Conservation (phyloP, 139 green algal genomes). For the Monoraphidium neglectum region DNA sequence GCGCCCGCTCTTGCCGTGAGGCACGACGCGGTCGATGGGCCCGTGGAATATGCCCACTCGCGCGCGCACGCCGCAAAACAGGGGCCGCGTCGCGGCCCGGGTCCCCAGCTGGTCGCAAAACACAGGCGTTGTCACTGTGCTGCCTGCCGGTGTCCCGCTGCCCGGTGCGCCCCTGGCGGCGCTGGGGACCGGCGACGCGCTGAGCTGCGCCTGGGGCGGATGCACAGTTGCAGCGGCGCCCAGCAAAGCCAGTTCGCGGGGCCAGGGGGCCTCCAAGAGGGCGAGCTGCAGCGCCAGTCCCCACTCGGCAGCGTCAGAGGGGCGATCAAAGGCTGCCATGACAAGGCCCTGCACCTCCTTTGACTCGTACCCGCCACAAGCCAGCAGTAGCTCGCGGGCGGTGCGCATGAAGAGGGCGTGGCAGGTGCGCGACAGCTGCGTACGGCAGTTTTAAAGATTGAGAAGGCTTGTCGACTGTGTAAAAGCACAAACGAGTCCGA, state of each 20-base stretch:
- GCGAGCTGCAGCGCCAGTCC: conserved; percentile 51
- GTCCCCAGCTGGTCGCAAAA: too few relatives aligned
- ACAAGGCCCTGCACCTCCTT: conserved; percentile 57
- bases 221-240: conserved; percentile 15
- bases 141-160: too few relatives aligned
- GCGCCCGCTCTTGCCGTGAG: conserved; percentile 48
- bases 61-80: conserved; percentile 46
- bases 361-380: conserved; percentile 47
- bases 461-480: too few relatives aligned
- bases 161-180: too few relatives aligned
- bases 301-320: conserved; percentile 40
- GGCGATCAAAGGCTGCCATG: conserved; percentile 40
- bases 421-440: background rate
- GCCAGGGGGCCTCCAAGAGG: conserved; percentile 42
- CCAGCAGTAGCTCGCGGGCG: conserved; percentile 20
- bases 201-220: too few relatives aligned
- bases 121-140: too few relatives aligned
- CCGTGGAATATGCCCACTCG: conserved; percentile 52
- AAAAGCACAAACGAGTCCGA: too few relatives aligned
- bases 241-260: conserved; percentile 27
- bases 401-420: conserved; percentile 5
- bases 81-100: background rate
- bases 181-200: too few relatives aligned
- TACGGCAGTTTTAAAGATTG: too few relatives aligned
- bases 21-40: conserved; percentile 49